phyloP scores from a whole-genome alignment of 2,329 filamentous ascomycete genomes.

The Trichocomaceae sp. region DNA sequence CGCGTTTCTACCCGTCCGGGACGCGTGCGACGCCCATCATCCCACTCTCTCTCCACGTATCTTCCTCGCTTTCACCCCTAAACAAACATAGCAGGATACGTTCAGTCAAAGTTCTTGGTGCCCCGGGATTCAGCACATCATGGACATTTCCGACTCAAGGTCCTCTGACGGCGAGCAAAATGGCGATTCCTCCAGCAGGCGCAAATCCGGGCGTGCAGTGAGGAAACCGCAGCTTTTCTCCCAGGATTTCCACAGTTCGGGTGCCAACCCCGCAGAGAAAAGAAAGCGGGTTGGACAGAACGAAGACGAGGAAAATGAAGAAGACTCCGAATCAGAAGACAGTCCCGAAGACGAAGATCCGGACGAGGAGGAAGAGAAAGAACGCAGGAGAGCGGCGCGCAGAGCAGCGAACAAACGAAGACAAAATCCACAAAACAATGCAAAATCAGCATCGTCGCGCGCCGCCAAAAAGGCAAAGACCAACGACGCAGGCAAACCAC shows the following conservation, averaged over 20 bases:
- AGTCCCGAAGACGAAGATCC: constrained; percentile 33
- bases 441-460: constrained; percentile 22
- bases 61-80: neutral
- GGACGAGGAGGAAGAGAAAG: constrained; percentile 46
- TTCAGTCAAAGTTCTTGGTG: neutral
- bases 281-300: constrained; percentile 43
- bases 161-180: constrained; percentile 13
- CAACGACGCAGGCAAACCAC: constrained; percentile 38
- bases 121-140: neutral
- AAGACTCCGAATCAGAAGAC: constrained; percentile 33
- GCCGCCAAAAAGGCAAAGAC: constrained; percentile 52
- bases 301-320: constrained; percentile 32
- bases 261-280: constrained; percentile 34
- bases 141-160: constrained; percentile 8
- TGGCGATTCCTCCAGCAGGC: constrained; percentile 10
- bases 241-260: constrained; percentile 27
- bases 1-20: constrained; percentile 10
- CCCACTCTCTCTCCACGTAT: constrained; percentile 4
- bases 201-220: constrained; percentile 39
- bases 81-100: neutral
- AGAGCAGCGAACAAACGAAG: constrained; percentile 26
- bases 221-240: constrained; percentile 40
- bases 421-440: constrained; percentile 33
- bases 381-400: constrained; percentile 34
- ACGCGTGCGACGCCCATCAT: constrained; percentile 7